Evolutionary conservation across 2,329 filamentous ascomycete species (phyloP), one percentile per base, ranked within the genome.

Genomic region (Sporothrix euskadiensis): DNA sequence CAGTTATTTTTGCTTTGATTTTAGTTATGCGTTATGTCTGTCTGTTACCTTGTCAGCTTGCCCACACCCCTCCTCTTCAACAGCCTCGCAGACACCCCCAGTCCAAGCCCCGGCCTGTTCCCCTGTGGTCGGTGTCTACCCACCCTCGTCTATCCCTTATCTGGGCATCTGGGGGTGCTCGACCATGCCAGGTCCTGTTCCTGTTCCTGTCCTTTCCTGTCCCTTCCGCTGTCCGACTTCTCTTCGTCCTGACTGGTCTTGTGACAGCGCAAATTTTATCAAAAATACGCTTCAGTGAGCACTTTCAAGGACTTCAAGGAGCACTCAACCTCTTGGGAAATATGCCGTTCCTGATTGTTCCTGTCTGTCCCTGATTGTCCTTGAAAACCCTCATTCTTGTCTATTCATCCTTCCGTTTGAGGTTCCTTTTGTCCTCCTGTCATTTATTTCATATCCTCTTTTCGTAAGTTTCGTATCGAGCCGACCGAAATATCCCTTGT

Each of bases 211-310:
- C 47, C 41, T 69, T n/a, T 68, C 65, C 66, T 54, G 30, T 49
- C 47, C 47, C 30, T 69, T 16, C 47, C 66, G 47, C 44, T 54
- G 47, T 41, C 69, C 69, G 69, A 32, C 69, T 71, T 71, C 69
- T 71, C 69, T 71, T 71, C 69, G 69, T 61, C 69, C 69, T 61
- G 39, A 26, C 32, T 71, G 54, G 49, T 61, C 69, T 71, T 71
- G 69, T 71, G 69, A 71, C 69, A 54, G 22, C 16, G 32, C 54
- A 61, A 61, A 71, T 49, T 59, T 59, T 59, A 39, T 35, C 30
- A 39, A 14, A 14, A 26, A 52, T 32, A 68, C 44, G 26, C 14
- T 49, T 14, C 8, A 10, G 26, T 12, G 8, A 68, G 41, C 30
- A 14, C 12, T 22, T 26, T 26, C 22, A 4, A 26, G 26, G 61